Conservation (phyloP, 2,329 filamentous ascomycete species). For the Tolypocladium inflatum region DNA sequence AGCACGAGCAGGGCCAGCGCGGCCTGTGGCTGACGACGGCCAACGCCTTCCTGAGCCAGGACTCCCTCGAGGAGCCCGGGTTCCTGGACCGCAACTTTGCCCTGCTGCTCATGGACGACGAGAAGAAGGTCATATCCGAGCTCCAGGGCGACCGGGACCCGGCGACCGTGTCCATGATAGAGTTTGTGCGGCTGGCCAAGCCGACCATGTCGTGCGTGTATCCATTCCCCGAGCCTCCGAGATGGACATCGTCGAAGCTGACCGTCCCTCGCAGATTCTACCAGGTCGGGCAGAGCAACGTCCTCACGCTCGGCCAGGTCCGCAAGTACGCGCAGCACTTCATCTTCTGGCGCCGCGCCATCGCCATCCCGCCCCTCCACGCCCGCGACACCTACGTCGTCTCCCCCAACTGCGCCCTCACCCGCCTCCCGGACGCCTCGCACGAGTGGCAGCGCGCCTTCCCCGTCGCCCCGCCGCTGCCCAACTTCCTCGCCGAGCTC, state of each 20-base stretch:
- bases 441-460: slow-evolving; percentile 69
- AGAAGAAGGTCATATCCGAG: slow-evolving; percentile 61
- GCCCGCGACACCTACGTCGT: slow-evolving; percentile 85
- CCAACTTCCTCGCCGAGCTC: slow-evolving; percentile 78
- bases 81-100: slow-evolving; percentile 81
- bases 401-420: slow-evolving; percentile 78
- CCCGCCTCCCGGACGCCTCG: slow-evolving; percentile 58
- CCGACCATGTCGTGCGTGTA: slow-evolving; percentile 50
- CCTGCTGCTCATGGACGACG: slow-evolving; percentile 74
- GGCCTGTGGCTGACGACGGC: slow-evolving; percentile 84
- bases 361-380: slow-evolving; percentile 84
- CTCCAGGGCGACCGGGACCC: slow-evolving; percentile 71
- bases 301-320: slow-evolving; percentile 70
- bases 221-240: neutral
- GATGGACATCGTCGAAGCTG: neutral
- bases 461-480: slow-evolving; percentile 70
- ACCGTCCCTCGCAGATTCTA: slow-evolving; percentile 34
- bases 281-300: slow-evolving; percentile 61
- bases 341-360: slow-evolving; percentile 90
- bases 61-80: slow-evolving; percentile 54
- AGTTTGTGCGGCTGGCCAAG: slow-evolving; percentile 68
- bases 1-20: slow-evolving; percentile 58
- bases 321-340: slow-evolving; percentile 85
- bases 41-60: slow-evolving; percentile 62
- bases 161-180: slow-evolving; percentile 66